Evolutionary conservation across 1,284 basidiomycete species (phyloP), one percentile per base, ranked within the genome.

Genomic region (Ceratobasidium sp.): DNA sequence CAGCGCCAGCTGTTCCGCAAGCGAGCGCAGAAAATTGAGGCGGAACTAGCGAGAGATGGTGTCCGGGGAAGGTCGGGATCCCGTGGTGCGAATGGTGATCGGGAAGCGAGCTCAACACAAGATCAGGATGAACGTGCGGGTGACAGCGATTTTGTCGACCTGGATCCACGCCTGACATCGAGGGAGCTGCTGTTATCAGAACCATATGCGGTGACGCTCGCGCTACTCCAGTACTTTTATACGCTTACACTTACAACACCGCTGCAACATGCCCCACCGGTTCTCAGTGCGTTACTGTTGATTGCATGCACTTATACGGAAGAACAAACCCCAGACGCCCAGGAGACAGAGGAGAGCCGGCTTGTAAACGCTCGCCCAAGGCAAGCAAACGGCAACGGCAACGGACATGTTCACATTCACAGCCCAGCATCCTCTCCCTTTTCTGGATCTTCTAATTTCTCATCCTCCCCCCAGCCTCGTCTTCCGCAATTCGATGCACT

Each of bases 151-250:
- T 81, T 9, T 79, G 57, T 73, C 46, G 61, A 62, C 57, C 82
- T 85, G 16, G 93, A 96, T 78, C 91, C 91, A 1, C 85, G 92
- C 36, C 83, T 96, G 53, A 90, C 91, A 0, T 91, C 96, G 0
- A 88, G 92, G 52, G 83, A 89, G 3, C 86, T 98, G 73, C 84
- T 89, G 76, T 84, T 98, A 21, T 92, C 94, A 0, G 96, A 98
- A 79, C 90, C 94, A 0, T 96, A 94, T 76, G 89, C 94, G 0
- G 90, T 98, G 74, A 92, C 93, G 1, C 83, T 94, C 67, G 97
- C 96, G 2, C 83, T 98, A 67, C 81, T 98, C 72, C 94, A 98
- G 80, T 98, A 97, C 82, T 88, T 98, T 75, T 98, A 98, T 82
- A 90, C 94, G 0, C 85, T 90, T 67, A 87, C 91, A 0, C 85